Evolutionary conservation across 495 filamentous ascomycete genomes (phyloP).

Genomic region (Pyrenula massariospora): DNA sequence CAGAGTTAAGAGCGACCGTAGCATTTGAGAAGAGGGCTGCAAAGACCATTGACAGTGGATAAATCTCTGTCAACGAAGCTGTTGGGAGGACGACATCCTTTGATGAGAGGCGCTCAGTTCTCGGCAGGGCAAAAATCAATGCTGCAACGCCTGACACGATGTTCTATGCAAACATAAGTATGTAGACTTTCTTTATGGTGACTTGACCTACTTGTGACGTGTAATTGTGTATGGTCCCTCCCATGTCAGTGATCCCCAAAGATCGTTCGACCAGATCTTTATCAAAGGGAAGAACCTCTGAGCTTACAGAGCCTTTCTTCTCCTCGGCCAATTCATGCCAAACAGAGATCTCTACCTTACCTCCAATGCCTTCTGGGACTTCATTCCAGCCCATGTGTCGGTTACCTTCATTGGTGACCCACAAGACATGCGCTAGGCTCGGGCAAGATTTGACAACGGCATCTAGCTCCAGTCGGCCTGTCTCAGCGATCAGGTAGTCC

Average conservation of each 20-base stretch:
- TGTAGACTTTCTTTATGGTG: not conserved
- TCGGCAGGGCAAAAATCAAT: conserved; percentile 64
- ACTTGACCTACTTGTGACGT: conserved; percentile 41
- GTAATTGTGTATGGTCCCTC: conserved; percentile 33
- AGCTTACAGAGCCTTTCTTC: conserved; percentile 26
- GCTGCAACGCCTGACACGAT: conserved; percentile 67
- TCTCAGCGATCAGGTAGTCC: conserved; percentile 72
- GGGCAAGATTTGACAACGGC: conserved; percentile 53
- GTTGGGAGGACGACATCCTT: conserved; percentile 82
- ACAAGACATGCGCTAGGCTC: conserved; percentile 67
- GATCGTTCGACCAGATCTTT: not conserved
- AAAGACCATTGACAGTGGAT: conserved; percentile 69
- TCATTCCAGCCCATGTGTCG: conserved; percentile 87
- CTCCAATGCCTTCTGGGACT: conserved; percentile 60
- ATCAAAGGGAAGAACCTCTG: conserved; percentile 38
- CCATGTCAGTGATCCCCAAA: not conserved
- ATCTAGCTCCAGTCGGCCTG: conserved; percentile 78
- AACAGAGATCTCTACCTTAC: conserved; percentile 62
- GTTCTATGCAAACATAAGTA: conserved; percentile 40
- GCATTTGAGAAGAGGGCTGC: conserved; percentile 74
- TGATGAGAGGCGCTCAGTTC: conserved; percentile 54
- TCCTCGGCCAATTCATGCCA: conserved; percentile 80
- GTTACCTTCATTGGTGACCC: conserved; percentile 87
- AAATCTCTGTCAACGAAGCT: conserved; percentile 66
- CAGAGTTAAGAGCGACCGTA: conserved; percentile 80